Conservation (phyloP, 148 eudicot species). For the Rhododendron molle region DNA sequence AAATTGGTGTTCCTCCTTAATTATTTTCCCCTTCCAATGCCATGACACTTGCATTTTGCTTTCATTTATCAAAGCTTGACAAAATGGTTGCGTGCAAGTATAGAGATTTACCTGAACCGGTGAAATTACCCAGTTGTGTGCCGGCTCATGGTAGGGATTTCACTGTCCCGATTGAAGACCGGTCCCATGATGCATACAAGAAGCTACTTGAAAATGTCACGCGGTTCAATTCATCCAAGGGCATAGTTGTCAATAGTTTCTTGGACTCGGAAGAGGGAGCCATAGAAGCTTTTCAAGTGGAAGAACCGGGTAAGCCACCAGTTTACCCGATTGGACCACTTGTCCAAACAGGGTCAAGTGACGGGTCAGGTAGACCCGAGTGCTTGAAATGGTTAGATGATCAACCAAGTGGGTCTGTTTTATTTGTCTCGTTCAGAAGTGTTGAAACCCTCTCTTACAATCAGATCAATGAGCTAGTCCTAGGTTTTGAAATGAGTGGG, state of each 20-base stretch:
- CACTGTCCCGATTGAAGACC: conserved; percentile 5
- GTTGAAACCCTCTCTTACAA: conserved; percentile 43
- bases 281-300: conserved; percentile 16
- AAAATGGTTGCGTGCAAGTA: conserved; percentile 3
- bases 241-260: conserved; percentile 29
- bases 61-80: conserved; percentile 9
- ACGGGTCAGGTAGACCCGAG: background rate
- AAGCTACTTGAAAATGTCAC: background rate
- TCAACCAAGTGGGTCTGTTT: conserved; percentile 48
- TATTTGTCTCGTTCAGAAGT: conserved; percentile 51
- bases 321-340: conserved; percentile 43
- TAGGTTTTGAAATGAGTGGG: conserved; percentile 46
- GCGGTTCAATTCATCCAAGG: background rate
- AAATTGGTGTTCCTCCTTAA: conserved; percentile 8
- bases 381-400: conserved; percentile 43
- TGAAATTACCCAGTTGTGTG: conserved; percentile 24
- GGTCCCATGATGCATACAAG: conserved; percentile 18
- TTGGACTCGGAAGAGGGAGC: conserved; percentile 28
- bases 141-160: conserved; percentile 9
- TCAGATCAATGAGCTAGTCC: conserved; percentile 40
- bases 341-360: conserved; percentile 10
- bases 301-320: conserved; percentile 18
- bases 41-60: conserved; percentile 9
- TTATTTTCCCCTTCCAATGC: conserved; percentile 6
- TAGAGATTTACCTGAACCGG: conserved; percentile 1